Conservation (phyloP, 2,329 filamentous ascomycete species). For the Dactylellina sp. region DNA sequence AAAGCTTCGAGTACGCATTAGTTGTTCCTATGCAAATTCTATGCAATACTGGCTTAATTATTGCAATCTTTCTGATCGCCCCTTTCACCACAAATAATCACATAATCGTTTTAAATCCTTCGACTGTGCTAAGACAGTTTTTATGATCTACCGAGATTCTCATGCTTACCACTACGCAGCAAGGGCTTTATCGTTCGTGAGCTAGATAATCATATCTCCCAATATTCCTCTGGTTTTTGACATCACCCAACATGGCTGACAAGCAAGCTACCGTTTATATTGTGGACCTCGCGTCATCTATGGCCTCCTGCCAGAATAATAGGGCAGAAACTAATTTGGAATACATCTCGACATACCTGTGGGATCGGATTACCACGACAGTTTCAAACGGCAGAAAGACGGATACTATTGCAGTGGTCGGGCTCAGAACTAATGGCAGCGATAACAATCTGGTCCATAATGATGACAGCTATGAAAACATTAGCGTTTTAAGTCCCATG, state of each 20-base stretch:
- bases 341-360: slow-evolving; percentile 90
- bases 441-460: slow-evolving; percentile 72
- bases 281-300: slow-evolving; percentile 86
- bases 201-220: too few relatives aligned
- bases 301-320: slow-evolving; percentile 78
- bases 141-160: too few relatives aligned
- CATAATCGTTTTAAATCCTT: too few relatives aligned
- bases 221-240: too few relatives aligned
- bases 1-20: too few relatives aligned
- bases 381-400: slow-evolving; percentile 80
- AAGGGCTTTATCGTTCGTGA: too few relatives aligned
- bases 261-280: slow-evolving; percentile 96
- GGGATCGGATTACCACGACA: slow-evolving; percentile 87
- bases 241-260: slow-evolving; percentile 91
- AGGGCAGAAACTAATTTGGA: slow-evolving; percentile 84
- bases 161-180: too few relatives aligned
- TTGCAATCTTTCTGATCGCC: too few relatives aligned
- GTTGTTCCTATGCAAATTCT: too few relatives aligned
- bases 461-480: slow-evolving; percentile 81
- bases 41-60: too few relatives aligned
- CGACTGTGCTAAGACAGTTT: too few relatives aligned
- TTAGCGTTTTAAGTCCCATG: slow-evolving; percentile 76
- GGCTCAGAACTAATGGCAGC: slow-evolving; percentile 82
- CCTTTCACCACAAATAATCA: too few relatives aligned
- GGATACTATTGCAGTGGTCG: slow-evolving; percentile 80